A percentile compares a stretch with the other conserved stretches of the same genome.
Conservation (phyloP, 2,329 filamentous ascomycete species). For the Pseudogymnoascus pannorum region DNA sequence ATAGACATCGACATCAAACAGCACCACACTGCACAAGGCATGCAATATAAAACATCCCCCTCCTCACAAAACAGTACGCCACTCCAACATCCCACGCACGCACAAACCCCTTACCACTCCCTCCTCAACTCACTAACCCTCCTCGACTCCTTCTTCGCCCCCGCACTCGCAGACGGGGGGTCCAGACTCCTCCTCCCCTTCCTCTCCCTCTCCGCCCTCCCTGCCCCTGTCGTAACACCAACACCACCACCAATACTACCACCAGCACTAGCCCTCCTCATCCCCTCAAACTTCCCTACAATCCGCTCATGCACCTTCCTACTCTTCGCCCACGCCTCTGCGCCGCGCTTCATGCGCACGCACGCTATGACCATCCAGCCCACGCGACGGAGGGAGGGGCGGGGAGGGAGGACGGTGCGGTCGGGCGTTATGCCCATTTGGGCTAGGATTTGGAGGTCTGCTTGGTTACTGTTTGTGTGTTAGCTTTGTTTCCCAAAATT, state of each 20-base stretch:
- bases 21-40: no score
- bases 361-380: conserved; percentile 41
- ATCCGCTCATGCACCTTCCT: conserved; percentile 36
- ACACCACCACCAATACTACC: background rate
- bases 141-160: background rate
- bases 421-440: conserved; percentile 64
- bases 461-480: conserved; percentile 65
- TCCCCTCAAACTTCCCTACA: conserved; percentile 22
- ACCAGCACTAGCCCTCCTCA: conserved; percentile 12
- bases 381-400: conserved; percentile 40
- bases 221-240: background rate
- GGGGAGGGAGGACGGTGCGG: conserved; percentile 35
- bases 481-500: conserved; percentile 15
- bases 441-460: conserved; percentile 77
- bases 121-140: background rate
- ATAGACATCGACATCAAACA: background rate
- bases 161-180: background rate
- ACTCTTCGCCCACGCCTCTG: conserved; percentile 42
- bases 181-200: background rate
- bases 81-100: background rate
- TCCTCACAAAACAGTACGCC: background rate
- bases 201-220: background rate
- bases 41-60: background rate
- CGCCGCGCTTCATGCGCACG: conserved; percentile 43
- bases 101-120: background rate